Conservation (phyloP, 1,284 basidiomycete species). For the Ceratobasidium sp. region DNA sequence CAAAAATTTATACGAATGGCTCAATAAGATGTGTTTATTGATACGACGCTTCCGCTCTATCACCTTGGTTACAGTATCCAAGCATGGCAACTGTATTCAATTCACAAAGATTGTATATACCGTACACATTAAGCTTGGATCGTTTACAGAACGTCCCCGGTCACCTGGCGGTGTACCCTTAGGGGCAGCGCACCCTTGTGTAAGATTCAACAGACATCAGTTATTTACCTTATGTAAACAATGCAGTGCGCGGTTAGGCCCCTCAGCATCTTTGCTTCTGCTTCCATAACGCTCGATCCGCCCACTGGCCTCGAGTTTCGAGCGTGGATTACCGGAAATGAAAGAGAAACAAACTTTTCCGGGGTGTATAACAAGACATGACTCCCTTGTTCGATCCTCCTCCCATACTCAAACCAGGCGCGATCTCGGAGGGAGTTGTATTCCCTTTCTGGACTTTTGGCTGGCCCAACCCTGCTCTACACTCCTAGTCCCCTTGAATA, state of each 20-base stretch:
- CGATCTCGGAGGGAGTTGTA: not conserved
- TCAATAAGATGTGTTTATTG: too few relatives aligned
- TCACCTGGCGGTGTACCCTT: too few relatives aligned
- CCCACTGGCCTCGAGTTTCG: slow-evolving; percentile 8
- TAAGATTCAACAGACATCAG: not conserved
- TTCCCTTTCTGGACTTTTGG: slow-evolving; percentile 7
- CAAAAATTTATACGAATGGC: too few relatives aligned
- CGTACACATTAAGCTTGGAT: too few relatives aligned
- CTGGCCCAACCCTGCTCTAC: slow-evolving; percentile 10
- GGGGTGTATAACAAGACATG: not conserved
- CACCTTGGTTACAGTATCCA: too few relatives aligned
- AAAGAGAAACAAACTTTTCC: slow-evolving; percentile 25
- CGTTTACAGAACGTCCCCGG: too few relatives aligned
- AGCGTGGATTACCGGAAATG: slow-evolving; percentile 13
- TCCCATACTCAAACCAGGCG: not conserved
- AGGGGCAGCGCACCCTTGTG: too few relatives aligned
- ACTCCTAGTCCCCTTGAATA: slow-evolving; percentile 2
- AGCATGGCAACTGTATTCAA: too few relatives aligned
- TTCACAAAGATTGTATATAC: too few relatives aligned
- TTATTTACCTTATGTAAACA: too few relatives aligned
- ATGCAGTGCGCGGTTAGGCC: slow-evolving; percentile 9
- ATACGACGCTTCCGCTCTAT: too few relatives aligned
- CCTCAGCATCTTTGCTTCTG: not conserved
- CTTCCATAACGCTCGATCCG: slow-evolving; percentile 12
- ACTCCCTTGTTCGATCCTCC: slow-evolving; percentile 10